Conservation (phyloP, 306 rosid genomes). For the Cicer judaicum region DNA sequence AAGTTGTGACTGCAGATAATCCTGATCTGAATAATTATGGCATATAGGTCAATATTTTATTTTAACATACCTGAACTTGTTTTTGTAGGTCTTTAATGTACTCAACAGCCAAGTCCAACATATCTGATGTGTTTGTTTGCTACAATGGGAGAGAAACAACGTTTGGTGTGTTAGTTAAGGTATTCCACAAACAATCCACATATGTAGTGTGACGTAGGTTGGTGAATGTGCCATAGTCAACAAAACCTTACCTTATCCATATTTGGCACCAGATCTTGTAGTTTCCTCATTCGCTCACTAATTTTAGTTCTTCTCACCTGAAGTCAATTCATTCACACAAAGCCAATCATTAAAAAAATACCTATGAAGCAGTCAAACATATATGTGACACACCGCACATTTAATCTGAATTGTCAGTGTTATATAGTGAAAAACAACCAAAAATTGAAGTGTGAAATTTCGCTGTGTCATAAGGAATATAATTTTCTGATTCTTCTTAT, state of each 20-base stretch:
- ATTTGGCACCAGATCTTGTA: conserved; percentile 96
- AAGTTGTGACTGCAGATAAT: too few relatives aligned
- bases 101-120: conserved; percentile 97
- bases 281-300: conserved; percentile 97
- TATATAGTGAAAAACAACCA: too few relatives aligned
- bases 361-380: too few relatives aligned
- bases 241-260: conserved; percentile 81
- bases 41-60: conserved; percentile 24
- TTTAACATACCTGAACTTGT: conserved; percentile 69
- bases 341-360: conserved; percentile 3
- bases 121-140: conserved; percentile 99
- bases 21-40: background rate
- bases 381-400: too few relatives aligned
- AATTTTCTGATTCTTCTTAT: too few relatives aligned
- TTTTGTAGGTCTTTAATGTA: conserved; percentile 88
- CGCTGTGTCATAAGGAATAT: too few relatives aligned
- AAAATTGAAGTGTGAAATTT: too few relatives aligned
- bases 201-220: conserved; percentile 16
- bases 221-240: conserved; percentile 27
- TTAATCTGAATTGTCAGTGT: too few relatives aligned
- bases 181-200: background rate
- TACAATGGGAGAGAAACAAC: conserved; percentile 47
- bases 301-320: conserved; percentile 97
- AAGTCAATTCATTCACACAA: conserved; percentile 4
- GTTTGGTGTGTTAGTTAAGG: conserved; percentile 23